Evolutionary conservation across 768 basidiomycete genomes (phyloP).

Genomic region (Naganishia kalamii): DNA sequence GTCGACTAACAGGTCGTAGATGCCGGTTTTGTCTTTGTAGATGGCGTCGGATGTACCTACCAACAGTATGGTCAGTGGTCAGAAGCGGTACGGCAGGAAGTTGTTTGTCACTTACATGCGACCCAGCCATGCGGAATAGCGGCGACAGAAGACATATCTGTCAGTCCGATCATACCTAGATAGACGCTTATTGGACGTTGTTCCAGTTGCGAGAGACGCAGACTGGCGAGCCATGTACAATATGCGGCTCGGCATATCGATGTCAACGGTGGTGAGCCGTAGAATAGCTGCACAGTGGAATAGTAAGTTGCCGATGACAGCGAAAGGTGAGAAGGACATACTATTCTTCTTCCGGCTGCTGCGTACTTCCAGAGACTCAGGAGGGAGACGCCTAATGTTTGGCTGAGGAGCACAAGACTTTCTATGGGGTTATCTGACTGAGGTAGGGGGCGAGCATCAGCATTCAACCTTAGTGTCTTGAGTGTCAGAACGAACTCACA

Average conservation of each 20-base stretch:
- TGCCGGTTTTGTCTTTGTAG: constrained; percentile 32
- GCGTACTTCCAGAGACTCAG: constrained; percentile 39
- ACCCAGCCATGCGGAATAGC: constrained; percentile 37
- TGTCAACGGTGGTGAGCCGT: constrained; percentile 38
- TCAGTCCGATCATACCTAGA: constrained; percentile 41
- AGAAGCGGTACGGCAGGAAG: neutral
- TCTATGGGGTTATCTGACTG: constrained; percentile 34
- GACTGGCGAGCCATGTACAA: constrained; percentile 36
- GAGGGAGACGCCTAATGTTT: constrained; percentile 35
- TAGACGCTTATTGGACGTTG: neutral
- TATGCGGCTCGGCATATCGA: constrained; percentile 40
- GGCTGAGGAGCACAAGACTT: constrained; percentile 32
- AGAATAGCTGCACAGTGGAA: constrained; percentile 31
- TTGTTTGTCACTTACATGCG: constrained; percentile 33
- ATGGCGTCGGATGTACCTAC: constrained; percentile 43
- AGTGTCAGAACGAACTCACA: neutral
- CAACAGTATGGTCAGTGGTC: neutral
- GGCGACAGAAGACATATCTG: constrained; percentile 34
- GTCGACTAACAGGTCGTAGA: constrained; percentile 42
- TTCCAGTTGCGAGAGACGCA: constrained; percentile 18
- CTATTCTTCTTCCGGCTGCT: constrained; percentile 34
- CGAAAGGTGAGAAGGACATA: constrained; percentile 23
- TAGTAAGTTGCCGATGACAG: neutral
- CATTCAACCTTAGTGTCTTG: neutral
- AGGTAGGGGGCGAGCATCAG: neutral